phyloP scores from a whole-genome alignment of 2,329 filamentous ascomycete genomes.

The Lecanosticta acicola region DNA sequence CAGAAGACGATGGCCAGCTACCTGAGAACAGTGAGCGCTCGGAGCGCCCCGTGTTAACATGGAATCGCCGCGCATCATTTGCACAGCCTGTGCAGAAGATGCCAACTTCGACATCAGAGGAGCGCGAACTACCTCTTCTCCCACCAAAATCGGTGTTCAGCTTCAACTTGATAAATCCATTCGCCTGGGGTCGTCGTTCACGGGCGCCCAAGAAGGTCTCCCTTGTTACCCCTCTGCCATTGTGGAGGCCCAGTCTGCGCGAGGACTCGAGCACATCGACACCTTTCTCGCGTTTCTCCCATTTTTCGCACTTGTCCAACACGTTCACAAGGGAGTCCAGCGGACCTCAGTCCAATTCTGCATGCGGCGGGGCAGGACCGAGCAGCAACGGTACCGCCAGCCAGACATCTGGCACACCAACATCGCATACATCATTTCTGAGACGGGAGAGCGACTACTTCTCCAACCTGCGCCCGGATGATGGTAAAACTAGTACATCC shows the following conservation, averaged over 20 bases:
- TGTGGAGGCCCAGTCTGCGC: not conserved
- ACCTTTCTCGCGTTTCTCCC: not conserved
- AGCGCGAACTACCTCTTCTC: not conserved
- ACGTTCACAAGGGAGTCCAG: not conserved
- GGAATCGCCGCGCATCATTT: slow-evolving; percentile 13
- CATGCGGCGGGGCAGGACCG: not conserved
- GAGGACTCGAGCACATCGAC: not conserved
- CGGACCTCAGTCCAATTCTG: not conserved
- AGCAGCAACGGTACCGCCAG: not conserved
- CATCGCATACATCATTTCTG: not conserved
- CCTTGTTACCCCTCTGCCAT: not conserved
- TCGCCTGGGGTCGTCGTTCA: not conserved
- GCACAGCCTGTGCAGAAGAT: not conserved
- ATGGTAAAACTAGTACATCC: slow-evolving; percentile 10
- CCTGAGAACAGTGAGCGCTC: not conserved
- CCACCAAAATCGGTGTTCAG: not conserved
- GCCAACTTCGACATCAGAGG: not conserved
- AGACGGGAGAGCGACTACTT: slow-evolving; percentile 7
- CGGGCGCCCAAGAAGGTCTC: not conserved
- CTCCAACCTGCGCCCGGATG: slow-evolving; percentile 8
- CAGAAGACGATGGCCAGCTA: too few species aligned
- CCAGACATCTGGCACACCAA: not conserved
- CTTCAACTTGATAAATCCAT: not conserved
- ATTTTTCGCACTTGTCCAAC: not conserved
- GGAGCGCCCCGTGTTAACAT: not conserved